These are phyloP conservation scores for Leishmania braziliensis DNA, from an alignment of 208 protist species.

Conservation along the genomic window DNA sequence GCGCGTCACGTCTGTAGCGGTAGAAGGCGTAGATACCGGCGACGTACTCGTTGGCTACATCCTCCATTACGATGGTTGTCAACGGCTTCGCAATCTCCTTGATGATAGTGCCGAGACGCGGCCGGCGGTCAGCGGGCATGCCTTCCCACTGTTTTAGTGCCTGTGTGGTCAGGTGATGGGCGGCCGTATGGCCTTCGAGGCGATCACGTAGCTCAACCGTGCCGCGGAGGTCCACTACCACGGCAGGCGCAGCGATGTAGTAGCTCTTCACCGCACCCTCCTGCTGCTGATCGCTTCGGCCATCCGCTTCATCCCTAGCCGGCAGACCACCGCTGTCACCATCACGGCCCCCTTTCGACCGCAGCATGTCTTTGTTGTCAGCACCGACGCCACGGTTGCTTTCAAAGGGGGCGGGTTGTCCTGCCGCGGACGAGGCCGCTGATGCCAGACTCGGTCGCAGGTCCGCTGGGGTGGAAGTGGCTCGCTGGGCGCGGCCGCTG, in stretches of 20 bases:
- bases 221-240: constrained; percentile 45
- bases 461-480: background rate
- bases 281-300: background rate
- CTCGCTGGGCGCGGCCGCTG: background rate
- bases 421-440: background rate
- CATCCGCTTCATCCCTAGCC: background rate
- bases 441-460: background rate
- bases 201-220: constrained; percentile 49
- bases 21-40: constrained; percentile 47
- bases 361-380: background rate
- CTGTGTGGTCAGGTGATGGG: constrained; percentile 40
- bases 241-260: background rate
- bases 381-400: background rate
- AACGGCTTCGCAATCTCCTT: constrained; percentile 44
- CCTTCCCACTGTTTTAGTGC: constrained; percentile 37
- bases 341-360: background rate
- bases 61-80: constrained; percentile 37
- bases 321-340: background rate
- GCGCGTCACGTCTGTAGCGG: constrained; percentile 31
- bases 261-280: background rate
- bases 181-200: constrained; percentile 41
- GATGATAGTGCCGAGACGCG: constrained; percentile 41
- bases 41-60: constrained; percentile 52
- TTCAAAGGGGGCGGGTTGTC: background rate
- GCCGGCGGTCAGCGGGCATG: constrained; percentile 17